phyloP scores from a whole-genome alignment of 768 basidiomycete species.

The Trametes cinnabarina region DNA sequence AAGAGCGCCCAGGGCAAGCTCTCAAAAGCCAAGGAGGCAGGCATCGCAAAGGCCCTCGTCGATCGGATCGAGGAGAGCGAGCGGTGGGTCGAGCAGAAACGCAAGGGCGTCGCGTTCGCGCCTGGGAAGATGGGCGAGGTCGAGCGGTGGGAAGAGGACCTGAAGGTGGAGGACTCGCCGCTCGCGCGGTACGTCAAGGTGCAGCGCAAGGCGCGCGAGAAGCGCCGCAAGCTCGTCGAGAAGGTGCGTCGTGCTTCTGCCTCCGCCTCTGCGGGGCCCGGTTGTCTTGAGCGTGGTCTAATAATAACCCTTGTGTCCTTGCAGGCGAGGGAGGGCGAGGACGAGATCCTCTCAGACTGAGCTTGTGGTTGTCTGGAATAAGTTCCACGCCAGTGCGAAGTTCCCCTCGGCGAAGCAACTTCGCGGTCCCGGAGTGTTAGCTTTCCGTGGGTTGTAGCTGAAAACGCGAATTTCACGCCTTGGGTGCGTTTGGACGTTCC shows the following conservation, averaged over 20 bases:
- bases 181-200: constrained; percentile 80
- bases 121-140: constrained; percentile 73
- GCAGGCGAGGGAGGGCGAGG: constrained; percentile 69
- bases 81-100: constrained; percentile 69
- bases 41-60: constrained; percentile 68
- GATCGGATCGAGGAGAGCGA: constrained; percentile 87
- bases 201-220: constrained; percentile 77
- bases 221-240: constrained; percentile 63
- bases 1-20: constrained; percentile 32
- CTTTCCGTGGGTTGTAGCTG: neutral
- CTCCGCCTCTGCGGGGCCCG: neutral
- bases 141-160: constrained; percentile 63
- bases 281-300: neutral
- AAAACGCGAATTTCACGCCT: neutral
- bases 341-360: constrained; percentile 60
- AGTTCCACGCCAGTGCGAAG: constrained; percentile 6
- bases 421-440: neutral
- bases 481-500: neutral
- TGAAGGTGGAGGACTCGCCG: constrained; percentile 69
- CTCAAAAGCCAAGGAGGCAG: constrained; percentile 51
- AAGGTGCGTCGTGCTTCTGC: constrained; percentile 49
- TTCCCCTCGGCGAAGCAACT: neutral
- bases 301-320: neutral
- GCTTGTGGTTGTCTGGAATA: constrained; percentile 4
- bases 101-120: constrained; percentile 70